Conservation (phyloP, 352 stramenopile species). For the Poterioochromonas sp. region DNA sequence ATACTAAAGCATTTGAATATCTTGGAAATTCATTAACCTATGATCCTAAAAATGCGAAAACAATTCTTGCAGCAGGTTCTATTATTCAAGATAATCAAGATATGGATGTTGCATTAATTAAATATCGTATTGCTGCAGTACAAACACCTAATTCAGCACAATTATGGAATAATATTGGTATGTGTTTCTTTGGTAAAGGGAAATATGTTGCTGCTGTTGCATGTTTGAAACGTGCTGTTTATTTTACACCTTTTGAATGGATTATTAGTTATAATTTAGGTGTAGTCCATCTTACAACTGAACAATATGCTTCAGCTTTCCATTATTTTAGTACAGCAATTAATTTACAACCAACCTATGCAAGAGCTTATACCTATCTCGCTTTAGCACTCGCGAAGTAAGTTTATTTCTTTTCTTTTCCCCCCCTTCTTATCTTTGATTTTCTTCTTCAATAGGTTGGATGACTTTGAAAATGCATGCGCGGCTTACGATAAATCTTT, state of each 20-base stretch:
- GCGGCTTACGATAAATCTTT: constrained; percentile 79
- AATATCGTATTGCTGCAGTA: constrained; percentile 79
- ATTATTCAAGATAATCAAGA: constrained; percentile 61
- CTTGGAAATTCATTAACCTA: constrained; percentile 81
- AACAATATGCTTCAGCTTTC: constrained; percentile 80
- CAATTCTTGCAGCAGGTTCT: constrained; percentile 69
- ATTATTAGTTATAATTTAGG: constrained; percentile 85
- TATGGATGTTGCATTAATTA: constrained; percentile 83
- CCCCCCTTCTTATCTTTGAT: no score
- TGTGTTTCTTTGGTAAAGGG: constrained; percentile 88
- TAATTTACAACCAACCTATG: constrained; percentile 58
- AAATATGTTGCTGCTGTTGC: constrained; percentile 63
- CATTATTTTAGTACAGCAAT: constrained; percentile 69
- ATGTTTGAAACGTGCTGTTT: constrained; percentile 78
- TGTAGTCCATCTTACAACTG: constrained; percentile 78
- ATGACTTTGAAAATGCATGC: constrained; percentile 81
- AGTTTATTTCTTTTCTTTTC: no score
- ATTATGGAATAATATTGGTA: constrained; percentile 88
- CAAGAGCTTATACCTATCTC: constrained; percentile 81
- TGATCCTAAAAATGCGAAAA: constrained; percentile 72
- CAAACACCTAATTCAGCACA: constrained; percentile 79
- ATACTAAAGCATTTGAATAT: constrained; percentile 81
- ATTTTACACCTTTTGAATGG: constrained; percentile 85
- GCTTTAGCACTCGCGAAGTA: constrained; percentile 66
- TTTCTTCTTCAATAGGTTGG: no score